Conservation (phyloP, 2,329 filamentous ascomycete species). For the Rutstroemia sp. region DNA sequence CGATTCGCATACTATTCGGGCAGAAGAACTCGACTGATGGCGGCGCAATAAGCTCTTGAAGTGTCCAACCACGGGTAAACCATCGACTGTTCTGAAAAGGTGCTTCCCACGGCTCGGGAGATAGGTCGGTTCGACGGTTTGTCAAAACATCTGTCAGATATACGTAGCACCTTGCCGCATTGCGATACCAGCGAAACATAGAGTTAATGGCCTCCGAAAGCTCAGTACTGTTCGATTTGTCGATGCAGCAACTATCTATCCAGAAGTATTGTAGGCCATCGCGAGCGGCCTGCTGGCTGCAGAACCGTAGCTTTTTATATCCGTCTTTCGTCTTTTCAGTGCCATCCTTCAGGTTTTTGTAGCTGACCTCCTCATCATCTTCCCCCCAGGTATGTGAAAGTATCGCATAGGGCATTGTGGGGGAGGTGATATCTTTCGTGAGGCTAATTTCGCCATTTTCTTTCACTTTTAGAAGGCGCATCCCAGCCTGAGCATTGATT, state of each 20-base stretch:
- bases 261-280: constrained; percentile 9
- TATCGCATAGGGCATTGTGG: neutral
- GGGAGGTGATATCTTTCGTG: too few species aligned
- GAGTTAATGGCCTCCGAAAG: too few species aligned
- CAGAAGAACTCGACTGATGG: neutral
- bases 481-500: too few species aligned
- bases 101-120: neutral
- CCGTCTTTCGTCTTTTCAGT: constrained; percentile 9
- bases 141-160: constrained; percentile 13
- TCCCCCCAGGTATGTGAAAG: constrained; percentile 1
- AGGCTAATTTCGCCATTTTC: too few species aligned
- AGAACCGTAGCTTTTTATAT: too few species aligned
- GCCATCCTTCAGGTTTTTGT: constrained; percentile 7
- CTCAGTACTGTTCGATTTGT: constrained; percentile 12
- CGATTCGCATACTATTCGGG: neutral
- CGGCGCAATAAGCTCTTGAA: neutral
- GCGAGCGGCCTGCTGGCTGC: constrained; percentile 6
- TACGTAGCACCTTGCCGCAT: constrained; percentile 14
- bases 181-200: too few species aligned
- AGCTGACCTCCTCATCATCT: constrained; percentile 2
- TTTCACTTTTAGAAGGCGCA: too few species aligned
- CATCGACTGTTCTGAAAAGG: neutral
- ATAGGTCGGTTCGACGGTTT: too few species aligned
- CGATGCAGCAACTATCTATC: constrained; percentile 18
- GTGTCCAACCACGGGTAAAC: too few species aligned